Conservation (phyloP, 495 filamentous ascomycete species). For the Neurospora sp. region DNA sequence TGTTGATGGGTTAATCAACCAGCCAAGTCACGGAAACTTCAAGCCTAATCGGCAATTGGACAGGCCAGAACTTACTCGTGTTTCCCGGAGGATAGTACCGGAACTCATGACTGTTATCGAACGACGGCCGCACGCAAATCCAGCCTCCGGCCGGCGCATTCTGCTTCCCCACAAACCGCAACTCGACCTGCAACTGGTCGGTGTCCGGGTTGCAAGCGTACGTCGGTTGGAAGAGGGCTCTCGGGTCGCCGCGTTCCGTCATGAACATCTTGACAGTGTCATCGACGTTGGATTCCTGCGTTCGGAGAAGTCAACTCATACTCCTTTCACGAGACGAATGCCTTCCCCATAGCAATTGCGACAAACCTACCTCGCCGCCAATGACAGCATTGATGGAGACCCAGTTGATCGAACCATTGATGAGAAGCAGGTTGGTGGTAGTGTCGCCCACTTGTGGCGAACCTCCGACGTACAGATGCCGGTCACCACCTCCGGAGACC, state of each 20-base stretch:
- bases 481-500: constrained; percentile 38
- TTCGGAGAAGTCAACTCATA: neutral
- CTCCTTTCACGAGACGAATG: neutral
- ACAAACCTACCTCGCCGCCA: constrained; percentile 31
- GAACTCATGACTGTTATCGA: constrained; percentile 33
- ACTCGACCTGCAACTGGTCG: constrained; percentile 32
- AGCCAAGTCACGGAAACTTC: neutral
- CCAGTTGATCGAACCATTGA: constrained; percentile 32
- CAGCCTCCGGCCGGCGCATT: constrained; percentile 26
- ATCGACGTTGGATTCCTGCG: constrained; percentile 29
- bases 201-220: constrained; percentile 42
- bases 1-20: neutral
- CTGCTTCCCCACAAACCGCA: constrained; percentile 26
- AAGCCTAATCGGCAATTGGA: neutral
- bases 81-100: constrained; percentile 36
- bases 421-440: constrained; percentile 35
- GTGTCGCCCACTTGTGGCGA: constrained; percentile 23
- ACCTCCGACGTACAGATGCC: constrained; percentile 39
- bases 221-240: constrained; percentile 36
- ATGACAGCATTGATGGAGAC: constrained; percentile 32
- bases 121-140: constrained; percentile 31
- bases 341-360: neutral
- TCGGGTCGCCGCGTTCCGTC: constrained; percentile 38
- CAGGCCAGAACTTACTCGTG: constrained; percentile 20
- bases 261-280: constrained; percentile 48